Evolutionary conservation across 2,329 filamentous ascomycete genomes (phyloP), one percentile per base, ranked within the genome.

Genomic region (Fusarium equiseti): DNA sequence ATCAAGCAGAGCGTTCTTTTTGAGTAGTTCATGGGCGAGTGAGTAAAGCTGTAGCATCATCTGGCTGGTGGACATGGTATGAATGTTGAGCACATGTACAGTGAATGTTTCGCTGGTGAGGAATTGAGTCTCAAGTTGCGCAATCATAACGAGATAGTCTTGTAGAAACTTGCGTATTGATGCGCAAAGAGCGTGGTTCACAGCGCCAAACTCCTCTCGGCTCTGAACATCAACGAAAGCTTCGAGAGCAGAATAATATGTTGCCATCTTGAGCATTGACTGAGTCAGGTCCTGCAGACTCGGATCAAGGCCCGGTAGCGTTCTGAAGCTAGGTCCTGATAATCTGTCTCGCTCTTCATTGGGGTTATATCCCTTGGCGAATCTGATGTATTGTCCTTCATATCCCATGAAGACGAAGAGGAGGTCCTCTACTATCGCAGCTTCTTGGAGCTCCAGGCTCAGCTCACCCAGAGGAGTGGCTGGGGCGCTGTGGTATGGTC

Each of bases 351-450:
- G 93, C 82, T 99, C 96, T 54, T 93, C 90, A 5, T 87, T 83
- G 0, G 95, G 94, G 73, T 97, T 91, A 79, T 97, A 98, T 11
- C 88, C 88, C 72, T 93, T 92, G 63, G 88, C 88, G 78, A 94
- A 98, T 59, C 93, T 92, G 67, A 99, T 92, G 78, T 98, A 98
- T 79, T 97, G 94, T n/a, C 96, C 96, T 81, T 99, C 96, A 70
- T 94, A 97, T 26, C 96, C 96, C 95, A 99, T 98, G 75, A 98
- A 97, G 8, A 97, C 94, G 77, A 95, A 98, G 38, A 98, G 82
- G 18, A 99, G 82, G 75, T 99, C 96, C 73, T 98, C 95, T 45
- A 98, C 85, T 49, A 99, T 91, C 11, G 90, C 92, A 26, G 90
- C 89, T 81, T 99, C 96, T 79, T 99, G 96, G 4, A 88, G 88